Evolutionary conservation across 768 basidiomycete species (phyloP).

Genomic region (Kockovaella imperatae): DNA sequence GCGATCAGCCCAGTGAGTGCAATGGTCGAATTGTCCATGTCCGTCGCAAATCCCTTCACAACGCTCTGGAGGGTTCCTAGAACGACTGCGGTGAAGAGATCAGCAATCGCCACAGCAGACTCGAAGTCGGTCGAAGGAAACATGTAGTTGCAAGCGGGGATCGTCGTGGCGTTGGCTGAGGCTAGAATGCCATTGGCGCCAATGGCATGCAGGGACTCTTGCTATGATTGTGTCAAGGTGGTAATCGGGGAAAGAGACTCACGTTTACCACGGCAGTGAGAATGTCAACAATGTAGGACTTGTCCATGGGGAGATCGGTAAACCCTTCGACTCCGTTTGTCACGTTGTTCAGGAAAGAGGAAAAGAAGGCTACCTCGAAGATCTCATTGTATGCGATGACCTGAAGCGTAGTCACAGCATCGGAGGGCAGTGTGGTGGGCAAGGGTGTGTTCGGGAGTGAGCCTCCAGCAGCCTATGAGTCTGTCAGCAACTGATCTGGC

Average conservation of each 20-base stretch:
- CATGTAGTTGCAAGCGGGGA: constrained; percentile 8
- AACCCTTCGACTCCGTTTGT: constrained; percentile 7
- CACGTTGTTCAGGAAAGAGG: background rate
- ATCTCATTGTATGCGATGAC: constrained; percentile 7
- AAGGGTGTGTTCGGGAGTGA: constrained; percentile 5
- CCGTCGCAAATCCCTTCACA: background rate
- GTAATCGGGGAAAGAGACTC: background rate
- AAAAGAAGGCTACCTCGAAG: constrained; percentile 10
- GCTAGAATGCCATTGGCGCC: constrained; percentile 1
- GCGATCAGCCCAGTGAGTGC: constrained; percentile 2
- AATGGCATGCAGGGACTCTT: constrained; percentile 6
- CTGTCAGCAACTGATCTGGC: background rate
- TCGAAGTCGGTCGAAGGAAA: constrained; percentile 4
- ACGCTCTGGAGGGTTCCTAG: constrained; percentile 9
- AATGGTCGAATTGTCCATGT: background rate
- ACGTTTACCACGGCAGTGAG: constrained; percentile 1
- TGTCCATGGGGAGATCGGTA: constrained; percentile 1
- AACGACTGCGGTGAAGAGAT: constrained; percentile 7
- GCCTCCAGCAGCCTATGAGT: constrained; percentile 1
- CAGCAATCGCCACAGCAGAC: constrained; percentile 1
- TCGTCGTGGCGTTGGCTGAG: background rate
- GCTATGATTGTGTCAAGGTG: background rate
- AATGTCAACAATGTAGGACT: background rate
- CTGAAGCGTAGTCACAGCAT: constrained; percentile 2
- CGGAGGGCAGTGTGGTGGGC: constrained; percentile 1